A percentile compares a stretch with the other conserved stretches of the same genome.
phyloP scores from a whole-genome alignment of 1,139 yeast species.

The Protomyces macrosporus region DNA sequence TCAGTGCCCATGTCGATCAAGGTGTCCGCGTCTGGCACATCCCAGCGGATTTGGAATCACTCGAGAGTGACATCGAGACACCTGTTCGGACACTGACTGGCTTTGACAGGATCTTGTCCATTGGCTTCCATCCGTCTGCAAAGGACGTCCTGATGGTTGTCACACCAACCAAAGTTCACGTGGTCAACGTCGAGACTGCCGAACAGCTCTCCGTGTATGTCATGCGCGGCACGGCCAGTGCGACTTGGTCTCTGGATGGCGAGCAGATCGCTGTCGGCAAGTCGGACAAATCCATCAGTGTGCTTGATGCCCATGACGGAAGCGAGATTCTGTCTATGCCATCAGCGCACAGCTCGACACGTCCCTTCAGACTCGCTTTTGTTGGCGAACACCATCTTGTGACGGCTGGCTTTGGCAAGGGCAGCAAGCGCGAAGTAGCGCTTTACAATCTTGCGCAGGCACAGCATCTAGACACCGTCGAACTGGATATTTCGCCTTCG shows the following conservation, averaged over 20 bases:
- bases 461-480: conserved; percentile 36
- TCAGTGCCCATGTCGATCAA: conserved; percentile 19
- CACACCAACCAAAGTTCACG: conserved; percentile 10
- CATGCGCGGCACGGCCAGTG: conserved; percentile 5
- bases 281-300: conserved; percentile 13
- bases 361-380: conserved; percentile 19
- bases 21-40: conserved; percentile 11
- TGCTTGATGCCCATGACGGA: conserved; percentile 12
- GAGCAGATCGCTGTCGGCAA: conserved; percentile 15
- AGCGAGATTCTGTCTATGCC: neutral
- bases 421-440: conserved; percentile 91
- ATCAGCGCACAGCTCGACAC: conserved; percentile 15
- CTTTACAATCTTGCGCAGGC: conserved; percentile 66
- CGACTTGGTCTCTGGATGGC: conserved; percentile 21
- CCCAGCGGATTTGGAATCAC: conserved; percentile 2
- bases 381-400: conserved; percentile 63
- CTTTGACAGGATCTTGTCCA: conserved; percentile 14
- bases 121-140: conserved; percentile 2
- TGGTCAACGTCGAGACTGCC: conserved; percentile 1
- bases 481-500: conserved; percentile 73
- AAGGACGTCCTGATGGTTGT: conserved; percentile 15
- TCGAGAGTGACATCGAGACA: conserved; percentile 12
- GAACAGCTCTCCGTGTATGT: neutral
- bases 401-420: conserved; percentile 92
- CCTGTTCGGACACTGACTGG: conserved; percentile 14